Evolutionary conservation across 345 rosid genomes (phyloP).

Genomic region (Euphorbia lathyris): DNA sequence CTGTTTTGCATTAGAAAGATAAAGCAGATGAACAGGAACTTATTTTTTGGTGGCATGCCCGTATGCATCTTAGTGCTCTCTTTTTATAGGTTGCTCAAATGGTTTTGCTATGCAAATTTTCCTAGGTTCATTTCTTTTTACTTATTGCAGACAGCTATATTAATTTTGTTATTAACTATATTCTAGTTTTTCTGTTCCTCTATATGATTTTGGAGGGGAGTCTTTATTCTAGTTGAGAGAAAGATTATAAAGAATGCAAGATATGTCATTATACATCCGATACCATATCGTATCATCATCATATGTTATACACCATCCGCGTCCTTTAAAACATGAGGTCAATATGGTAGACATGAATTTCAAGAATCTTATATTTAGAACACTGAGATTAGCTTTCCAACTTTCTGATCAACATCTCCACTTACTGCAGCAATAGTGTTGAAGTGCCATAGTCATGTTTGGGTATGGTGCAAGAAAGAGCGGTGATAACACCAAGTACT

Average conservation of each 20-base stretch:
- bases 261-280: too few relatives aligned
- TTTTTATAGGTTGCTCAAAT: not conserved
- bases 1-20: not conserved
- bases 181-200: not conserved
- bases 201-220: too few relatives aligned
- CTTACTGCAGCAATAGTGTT: slow-evolving; percentile 5
- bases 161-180: too few relatives aligned
- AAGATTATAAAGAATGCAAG: too few relatives aligned
- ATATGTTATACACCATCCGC: too few relatives aligned
- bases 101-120: not conserved
- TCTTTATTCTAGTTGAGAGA: too few relatives aligned
- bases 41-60: not conserved
- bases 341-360: too few relatives aligned
- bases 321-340: too few relatives aligned
- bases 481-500: slow-evolving; percentile 40
- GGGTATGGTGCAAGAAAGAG: slow-evolving; percentile 39
- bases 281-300: too few relatives aligned
- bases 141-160: not conserved
- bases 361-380: too few relatives aligned
- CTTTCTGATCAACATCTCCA: not conserved
- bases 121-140: too few relatives aligned
- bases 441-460: slow-evolving; percentile 43
- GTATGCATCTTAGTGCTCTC: not conserved
- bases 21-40: not conserved
- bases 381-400: not conserved